A percentile compares a stretch with the other conserved stretches of the same genome.
phyloP scores from a whole-genome alignment of 129 eudicot species.

The Helianthus tuberosus region DNA sequence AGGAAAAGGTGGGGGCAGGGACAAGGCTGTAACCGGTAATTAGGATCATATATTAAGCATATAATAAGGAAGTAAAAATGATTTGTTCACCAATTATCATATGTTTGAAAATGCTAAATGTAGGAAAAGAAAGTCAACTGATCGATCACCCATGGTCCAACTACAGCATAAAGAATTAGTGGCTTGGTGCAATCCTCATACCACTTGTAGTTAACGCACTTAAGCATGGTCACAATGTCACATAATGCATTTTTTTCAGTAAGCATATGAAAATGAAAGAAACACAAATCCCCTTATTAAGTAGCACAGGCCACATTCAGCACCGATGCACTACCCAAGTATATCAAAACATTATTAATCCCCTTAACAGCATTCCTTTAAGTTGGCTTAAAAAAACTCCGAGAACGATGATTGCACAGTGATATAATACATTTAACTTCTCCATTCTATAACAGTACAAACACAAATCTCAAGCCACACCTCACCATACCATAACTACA shows the following conservation, averaged over 20 bases:
- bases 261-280: background rate
- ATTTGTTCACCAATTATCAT: background rate
- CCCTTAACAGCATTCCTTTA: background rate
- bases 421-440: background rate
- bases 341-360: background rate
- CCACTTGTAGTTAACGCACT: background rate
- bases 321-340: background rate
- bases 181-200: background rate
- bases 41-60: background rate
- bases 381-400: background rate
- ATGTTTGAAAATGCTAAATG: too few relatives aligned
- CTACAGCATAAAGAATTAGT: background rate
- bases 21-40: background rate
- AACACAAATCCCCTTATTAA: background rate
- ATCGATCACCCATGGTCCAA: background rate
- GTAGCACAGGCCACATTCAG: background rate
- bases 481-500: background rate
- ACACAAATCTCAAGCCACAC: slow-evolving; percentile 7
- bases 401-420: background rate
- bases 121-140: background rate
- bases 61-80: background rate
- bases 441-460: background rate
- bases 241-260: slow-evolving; percentile 5
- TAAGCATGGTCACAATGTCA: background rate
- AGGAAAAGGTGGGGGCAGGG: background rate